phyloP scores from a whole-genome alignment of 1,139 yeast species.

The Saccharomyces hybrid region DNA sequence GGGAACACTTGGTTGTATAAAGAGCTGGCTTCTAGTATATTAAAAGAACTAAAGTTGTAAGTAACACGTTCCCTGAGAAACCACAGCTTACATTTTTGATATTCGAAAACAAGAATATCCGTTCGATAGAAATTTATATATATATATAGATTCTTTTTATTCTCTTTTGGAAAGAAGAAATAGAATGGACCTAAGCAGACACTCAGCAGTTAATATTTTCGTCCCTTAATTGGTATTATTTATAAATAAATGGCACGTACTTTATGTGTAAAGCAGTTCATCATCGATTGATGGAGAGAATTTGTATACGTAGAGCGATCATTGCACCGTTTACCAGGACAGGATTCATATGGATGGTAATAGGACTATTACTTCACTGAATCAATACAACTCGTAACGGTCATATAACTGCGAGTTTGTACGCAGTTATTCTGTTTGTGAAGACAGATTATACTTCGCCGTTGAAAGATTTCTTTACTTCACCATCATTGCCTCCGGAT shows the following conservation, averaged over 20 bases:
- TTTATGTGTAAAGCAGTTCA: neutral
- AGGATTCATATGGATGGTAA: neutral
- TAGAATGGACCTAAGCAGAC: neutral
- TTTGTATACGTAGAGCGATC: neutral
- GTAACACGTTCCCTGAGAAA: neutral
- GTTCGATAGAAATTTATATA: neutral
- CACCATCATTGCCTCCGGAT: neutral
- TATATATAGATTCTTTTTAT: neutral
- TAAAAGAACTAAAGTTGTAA: conserved; percentile 65
- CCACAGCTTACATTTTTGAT: conserved; percentile 1
- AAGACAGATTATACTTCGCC: neutral
- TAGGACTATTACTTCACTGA: neutral
- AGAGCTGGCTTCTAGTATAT: conserved; percentile 81
- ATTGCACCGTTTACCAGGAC: neutral
- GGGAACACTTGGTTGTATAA: conserved; percentile 97
- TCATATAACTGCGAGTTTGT: neutral
- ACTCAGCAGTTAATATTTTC: neutral
- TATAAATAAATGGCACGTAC: neutral
- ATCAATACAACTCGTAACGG: neutral
- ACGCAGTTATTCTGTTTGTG: neutral
- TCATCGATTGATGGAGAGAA: neutral
- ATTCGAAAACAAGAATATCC: neutral
- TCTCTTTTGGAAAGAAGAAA: neutral
- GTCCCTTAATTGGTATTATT: neutral
- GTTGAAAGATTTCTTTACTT: no score